Conservation (phyloP, 192 early-diverging fungal genomes). For the Neocallimastix lanati region DNA sequence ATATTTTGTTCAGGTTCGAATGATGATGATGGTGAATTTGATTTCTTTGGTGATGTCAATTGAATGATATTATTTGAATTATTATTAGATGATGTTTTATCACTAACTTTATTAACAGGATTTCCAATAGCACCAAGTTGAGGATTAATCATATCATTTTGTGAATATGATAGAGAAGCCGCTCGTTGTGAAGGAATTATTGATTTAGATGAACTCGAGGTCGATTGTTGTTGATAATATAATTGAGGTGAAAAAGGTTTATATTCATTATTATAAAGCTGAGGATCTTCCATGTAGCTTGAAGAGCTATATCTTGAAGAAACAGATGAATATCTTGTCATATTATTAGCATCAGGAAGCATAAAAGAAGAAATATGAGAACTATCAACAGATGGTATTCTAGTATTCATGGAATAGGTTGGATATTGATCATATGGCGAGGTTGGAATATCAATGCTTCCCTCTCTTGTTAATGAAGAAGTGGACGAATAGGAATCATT, state of each 20-base stretch:
- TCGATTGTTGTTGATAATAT: background rate
- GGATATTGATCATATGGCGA: background rate
- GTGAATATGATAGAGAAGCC: background rate
- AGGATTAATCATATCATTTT: background rate
- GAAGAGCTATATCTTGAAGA: background rate
- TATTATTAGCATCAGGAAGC: background rate
- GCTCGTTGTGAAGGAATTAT: background rate
- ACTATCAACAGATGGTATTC: background rate
- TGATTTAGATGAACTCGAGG: background rate
- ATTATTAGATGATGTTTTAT: no score
- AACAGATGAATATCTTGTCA: background rate
- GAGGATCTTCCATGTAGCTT: background rate
- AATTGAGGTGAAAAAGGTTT: background rate
- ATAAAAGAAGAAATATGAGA: background rate
- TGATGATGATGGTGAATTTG: background rate
- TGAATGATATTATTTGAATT: no score
- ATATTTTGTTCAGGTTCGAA: background rate
- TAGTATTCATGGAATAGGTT: background rate
- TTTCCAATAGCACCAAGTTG: background rate
- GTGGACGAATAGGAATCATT: background rate
- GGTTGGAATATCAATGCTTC: background rate
- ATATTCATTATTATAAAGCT: background rate
- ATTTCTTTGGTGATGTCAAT: no score
- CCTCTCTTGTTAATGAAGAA: background rate
- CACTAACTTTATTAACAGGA: background rate